These are phyloP conservation scores for Phytophthora tubulina DNA, from an alignment of 352 stramenopile species.

Conservation along the genomic window DNA sequence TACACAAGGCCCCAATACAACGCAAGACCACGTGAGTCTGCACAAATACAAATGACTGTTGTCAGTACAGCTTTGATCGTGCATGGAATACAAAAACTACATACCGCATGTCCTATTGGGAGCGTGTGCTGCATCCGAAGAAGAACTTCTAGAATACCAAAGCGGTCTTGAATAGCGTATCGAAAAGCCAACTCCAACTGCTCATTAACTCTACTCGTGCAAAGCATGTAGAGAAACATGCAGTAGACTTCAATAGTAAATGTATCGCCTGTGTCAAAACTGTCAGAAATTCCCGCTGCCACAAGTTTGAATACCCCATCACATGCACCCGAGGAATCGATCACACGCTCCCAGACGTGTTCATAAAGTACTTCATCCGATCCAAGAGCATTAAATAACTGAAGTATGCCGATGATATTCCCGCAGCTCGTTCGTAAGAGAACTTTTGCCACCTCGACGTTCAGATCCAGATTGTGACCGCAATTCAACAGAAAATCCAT, in stretches of 20 bases:
- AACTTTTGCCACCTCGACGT: conserved; percentile 11
- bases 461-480: conserved; percentile 12
- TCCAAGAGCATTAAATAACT: conserved; percentile 16
- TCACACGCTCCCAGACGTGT: conserved; percentile 21
- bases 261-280: conserved; percentile 1
- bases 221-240: conserved; percentile 25
- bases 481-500: conserved; percentile 25
- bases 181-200: conserved; percentile 19
- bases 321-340: conserved; percentile 2
- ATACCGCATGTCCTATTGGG: conserved; percentile 5
- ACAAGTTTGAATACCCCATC: conserved; percentile 15
- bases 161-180: conserved; percentile 1
- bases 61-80: too few species aligned
- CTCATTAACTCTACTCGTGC: conserved; percentile 8
- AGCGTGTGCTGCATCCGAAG: conserved; percentile 10
- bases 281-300: background rate
- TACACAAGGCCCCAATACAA: conserved; percentile 20
- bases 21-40: conserved; percentile 9
- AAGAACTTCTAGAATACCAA: conserved; percentile 26
- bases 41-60: background rate
- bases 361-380: conserved; percentile 25
- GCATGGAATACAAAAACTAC: background rate
- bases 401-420: conserved; percentile 17
- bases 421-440: conserved; percentile 1
- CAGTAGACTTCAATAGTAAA: conserved; percentile 25